phyloP scores from a whole-genome alignment of 306 rosid genomes.

The Pueraria montana region DNA sequence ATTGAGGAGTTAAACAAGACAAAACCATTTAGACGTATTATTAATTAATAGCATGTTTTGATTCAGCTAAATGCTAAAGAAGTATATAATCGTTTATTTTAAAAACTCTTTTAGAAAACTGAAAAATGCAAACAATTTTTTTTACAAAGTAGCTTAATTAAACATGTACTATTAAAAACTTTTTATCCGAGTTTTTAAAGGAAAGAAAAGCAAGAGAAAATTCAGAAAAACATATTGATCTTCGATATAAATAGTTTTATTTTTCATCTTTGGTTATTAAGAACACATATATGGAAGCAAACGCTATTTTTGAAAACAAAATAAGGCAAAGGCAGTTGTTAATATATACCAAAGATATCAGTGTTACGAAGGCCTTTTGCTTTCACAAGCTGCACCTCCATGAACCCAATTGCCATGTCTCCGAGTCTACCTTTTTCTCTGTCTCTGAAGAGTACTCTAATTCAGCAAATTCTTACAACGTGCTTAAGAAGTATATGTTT shows the following conservation, averaged over 20 bases:
- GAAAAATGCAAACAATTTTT: not conserved
- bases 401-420: constrained; percentile 51
- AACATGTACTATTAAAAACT: not conserved
- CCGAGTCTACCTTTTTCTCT: too few relatives aligned
- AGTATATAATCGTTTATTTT: not conserved
- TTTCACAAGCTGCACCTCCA: constrained; percentile 54
- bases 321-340: too few relatives aligned
- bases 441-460: constrained; percentile 34
- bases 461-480: constrained; percentile 10
- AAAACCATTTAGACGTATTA: not conserved
- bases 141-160: not conserved
- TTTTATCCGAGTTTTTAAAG: not conserved
- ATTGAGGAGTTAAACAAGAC: not conserved
- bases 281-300: too few relatives aligned
- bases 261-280: too few relatives aligned
- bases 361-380: constrained; percentile 66
- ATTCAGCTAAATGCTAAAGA: not conserved
- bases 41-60: not conserved
- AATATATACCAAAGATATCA: constrained; percentile 64
- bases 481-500: constrained; percentile 14
- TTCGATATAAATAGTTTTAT: not conserved
- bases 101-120: not conserved
- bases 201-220: not conserved
- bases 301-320: too few relatives aligned
- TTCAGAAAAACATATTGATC: not conserved